These are phyloP conservation scores for Pisolithus tinctorius DNA, from an alignment of 768 basidiomycete genomes.

Conservation along the genomic window DNA sequence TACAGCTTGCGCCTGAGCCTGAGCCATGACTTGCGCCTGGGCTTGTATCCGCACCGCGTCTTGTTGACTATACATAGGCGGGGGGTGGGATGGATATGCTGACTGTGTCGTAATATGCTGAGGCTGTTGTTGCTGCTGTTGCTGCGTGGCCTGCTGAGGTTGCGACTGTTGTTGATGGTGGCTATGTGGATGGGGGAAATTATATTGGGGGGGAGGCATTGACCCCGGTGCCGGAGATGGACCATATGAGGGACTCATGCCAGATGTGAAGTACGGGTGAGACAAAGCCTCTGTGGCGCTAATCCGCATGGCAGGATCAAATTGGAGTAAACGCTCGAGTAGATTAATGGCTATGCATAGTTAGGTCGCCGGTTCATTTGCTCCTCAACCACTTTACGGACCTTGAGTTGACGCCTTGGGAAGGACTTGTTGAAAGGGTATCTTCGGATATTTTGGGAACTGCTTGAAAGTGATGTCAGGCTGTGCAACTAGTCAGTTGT, in stretches of 20 bases:
- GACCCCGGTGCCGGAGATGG: conserved; percentile 39
- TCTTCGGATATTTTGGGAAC: conserved; percentile 82
- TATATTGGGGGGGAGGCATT: conserved; percentile 64
- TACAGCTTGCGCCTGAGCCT: conserved; percentile 29
- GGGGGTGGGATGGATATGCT: conserved; percentile 26
- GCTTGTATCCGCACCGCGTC: conserved; percentile 32
- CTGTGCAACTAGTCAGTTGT: conserved; percentile 30
- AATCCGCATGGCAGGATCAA: conserved; percentile 88
- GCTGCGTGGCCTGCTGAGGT: conserved; percentile 33
- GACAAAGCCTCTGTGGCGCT: conserved; percentile 87
- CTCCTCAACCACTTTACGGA: conserved; percentile 19
- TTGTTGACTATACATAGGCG: conserved; percentile 26
- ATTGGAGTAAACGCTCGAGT: conserved; percentile 90
- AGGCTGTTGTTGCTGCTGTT: conserved; percentile 17
- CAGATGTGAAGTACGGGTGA: conserved; percentile 84
- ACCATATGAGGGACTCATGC: conserved; percentile 29
- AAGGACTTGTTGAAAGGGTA: conserved; percentile 72
- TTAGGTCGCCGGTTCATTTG: conserved; percentile 1
- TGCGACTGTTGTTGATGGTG: conserved; percentile 47
- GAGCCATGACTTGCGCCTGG: conserved; percentile 32
- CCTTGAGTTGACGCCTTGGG: conserved; percentile 85
- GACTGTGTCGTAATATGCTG: conserved; percentile 9
- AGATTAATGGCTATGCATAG: conserved; percentile 69
- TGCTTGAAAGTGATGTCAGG: conserved; percentile 80
- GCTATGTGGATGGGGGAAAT: conserved; percentile 50